Percentiles rank a stretch among this genome's conserved stretches.
Conservation (phyloP, 331 rosid species). For the Acacia pycnantha region DNA sequence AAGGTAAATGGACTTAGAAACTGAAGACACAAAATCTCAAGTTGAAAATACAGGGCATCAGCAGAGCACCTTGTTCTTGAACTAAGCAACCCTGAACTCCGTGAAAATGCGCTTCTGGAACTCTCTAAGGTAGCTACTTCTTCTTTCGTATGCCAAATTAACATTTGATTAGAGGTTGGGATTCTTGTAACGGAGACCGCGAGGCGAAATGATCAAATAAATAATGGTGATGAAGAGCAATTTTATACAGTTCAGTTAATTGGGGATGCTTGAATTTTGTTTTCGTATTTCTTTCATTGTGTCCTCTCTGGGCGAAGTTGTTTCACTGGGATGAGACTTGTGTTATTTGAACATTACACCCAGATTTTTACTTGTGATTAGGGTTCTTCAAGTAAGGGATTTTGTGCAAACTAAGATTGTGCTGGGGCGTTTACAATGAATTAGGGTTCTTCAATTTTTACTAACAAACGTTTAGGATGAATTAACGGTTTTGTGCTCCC, state of each 20-base stretch:
- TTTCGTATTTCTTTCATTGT: not conserved
- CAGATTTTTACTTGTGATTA: not conserved
- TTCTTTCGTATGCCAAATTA: not conserved
- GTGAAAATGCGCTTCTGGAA: conserved; percentile 91
- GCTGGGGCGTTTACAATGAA: no score
- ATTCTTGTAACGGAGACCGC: not conserved
- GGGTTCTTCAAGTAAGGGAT: not conserved
- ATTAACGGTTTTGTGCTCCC: no score
- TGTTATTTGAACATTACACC: not conserved
- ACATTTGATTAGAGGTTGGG: not conserved
- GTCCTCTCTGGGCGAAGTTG: not conserved
- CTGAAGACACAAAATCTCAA: no score
- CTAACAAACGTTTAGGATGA: no score
- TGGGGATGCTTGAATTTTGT: not conserved
- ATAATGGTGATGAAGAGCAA: not conserved
- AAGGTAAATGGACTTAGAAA: no score
- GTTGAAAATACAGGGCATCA: no score
- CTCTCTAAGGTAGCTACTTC: conserved; percentile 72
- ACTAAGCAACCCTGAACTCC: conserved; percentile 85
- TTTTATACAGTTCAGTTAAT: not conserved
- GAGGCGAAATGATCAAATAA: not conserved
- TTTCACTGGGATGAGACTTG: not conserved
- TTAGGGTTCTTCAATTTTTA: no score
- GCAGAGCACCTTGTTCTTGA: conserved; percentile 92
- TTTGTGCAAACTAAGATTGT: not conserved